These are phyloP conservation scores for Colletotrichum melonis DNA, from an alignment of 2,329 filamentous ascomycete species.

Conservation along the genomic window DNA sequence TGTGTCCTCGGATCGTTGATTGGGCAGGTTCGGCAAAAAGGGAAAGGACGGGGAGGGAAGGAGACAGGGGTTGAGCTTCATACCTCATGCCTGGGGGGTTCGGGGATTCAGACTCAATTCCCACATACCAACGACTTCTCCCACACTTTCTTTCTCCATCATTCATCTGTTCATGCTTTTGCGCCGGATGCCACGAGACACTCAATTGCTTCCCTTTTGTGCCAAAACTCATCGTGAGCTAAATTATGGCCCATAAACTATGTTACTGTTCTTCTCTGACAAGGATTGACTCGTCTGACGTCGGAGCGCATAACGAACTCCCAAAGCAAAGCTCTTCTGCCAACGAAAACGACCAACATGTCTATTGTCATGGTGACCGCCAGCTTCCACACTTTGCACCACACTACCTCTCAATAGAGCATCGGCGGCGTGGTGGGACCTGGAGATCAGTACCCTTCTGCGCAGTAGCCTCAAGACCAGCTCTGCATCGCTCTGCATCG, in stretches of 20 bases:
- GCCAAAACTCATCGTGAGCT: neutral
- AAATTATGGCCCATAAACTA: too few relatives aligned
- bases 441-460: neutral
- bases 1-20: neutral
- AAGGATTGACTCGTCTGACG: neutral
- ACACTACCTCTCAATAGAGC: neutral
- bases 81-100: neutral
- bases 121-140: constrained; percentile 3
- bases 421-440: neutral
- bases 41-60: constrained; percentile 19
- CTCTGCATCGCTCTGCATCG: neutral
- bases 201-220: neutral
- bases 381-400: neutral
- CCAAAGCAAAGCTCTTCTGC: neutral
- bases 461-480: neutral
- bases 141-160: neutral
- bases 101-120: constrained; percentile 8
- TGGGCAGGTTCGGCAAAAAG: constrained; percentile 14
- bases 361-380: neutral
- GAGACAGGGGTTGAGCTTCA: neutral
- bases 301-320: neutral
- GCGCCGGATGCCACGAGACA: neutral
- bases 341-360: neutral
- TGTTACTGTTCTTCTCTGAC: neutral
- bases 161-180: neutral